These are phyloP conservation scores for Bassia scoparia DNA, from an alignment of 148 eudicot genomes.

Conservation along the genomic window DNA sequence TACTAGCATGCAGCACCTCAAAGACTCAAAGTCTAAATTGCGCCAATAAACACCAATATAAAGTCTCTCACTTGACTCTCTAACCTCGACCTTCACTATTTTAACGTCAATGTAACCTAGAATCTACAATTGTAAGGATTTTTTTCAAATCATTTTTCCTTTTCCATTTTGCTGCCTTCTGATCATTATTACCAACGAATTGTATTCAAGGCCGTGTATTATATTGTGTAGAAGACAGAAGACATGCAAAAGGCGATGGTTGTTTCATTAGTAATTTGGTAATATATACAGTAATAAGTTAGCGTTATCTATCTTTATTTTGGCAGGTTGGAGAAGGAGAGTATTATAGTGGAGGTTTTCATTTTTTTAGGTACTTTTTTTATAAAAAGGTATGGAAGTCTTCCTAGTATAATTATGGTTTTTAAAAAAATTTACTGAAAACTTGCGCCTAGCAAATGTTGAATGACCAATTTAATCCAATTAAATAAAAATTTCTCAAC, in stretches of 20 bases:
- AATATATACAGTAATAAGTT: too few relatives aligned
- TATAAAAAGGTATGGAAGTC: too few relatives aligned
- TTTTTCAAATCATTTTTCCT: not conserved
- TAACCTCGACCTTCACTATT: not conserved
- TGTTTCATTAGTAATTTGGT: not conserved
- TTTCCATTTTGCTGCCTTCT: not conserved
- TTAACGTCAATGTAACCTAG: not conserved
- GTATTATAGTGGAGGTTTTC: too few relatives aligned
- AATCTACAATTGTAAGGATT: not conserved
- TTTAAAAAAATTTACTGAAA: too few relatives aligned
- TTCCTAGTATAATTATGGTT: too few relatives aligned
- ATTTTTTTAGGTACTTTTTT: too few relatives aligned
- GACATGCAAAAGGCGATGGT: not conserved
- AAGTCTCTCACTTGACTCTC: not conserved
- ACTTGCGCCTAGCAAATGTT: too few relatives aligned
- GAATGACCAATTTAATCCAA: too few relatives aligned
- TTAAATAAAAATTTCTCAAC: too few relatives aligned
- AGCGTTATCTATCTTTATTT: too few relatives aligned
- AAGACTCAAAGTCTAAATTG: too few relatives aligned
- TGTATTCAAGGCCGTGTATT: not conserved
- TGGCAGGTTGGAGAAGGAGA: too few relatives aligned
- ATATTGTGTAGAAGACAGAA: not conserved
- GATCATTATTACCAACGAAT: not conserved
- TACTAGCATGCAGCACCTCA: not conserved
- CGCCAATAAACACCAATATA: constrained; percentile 6